phyloP scores from a whole-genome alignment of 352 stramenopile species.

The Sclerospora graminicola region DNA sequence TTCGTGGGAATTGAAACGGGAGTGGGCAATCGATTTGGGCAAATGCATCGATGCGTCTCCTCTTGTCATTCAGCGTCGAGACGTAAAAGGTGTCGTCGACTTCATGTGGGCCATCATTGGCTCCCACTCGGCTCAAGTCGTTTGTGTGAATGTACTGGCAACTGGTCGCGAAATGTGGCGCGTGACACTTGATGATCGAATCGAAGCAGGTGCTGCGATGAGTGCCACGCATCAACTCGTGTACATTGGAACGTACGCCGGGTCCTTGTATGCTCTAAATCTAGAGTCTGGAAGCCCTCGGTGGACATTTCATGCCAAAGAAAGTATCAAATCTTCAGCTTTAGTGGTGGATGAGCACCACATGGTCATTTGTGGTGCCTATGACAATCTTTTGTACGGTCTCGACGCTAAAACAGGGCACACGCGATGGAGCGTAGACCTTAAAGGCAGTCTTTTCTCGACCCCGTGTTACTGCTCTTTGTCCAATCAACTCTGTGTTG shows the following conservation, averaged over 20 bases:
- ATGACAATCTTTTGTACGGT: conserved; percentile 37
- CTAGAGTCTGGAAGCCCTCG: conserved; percentile 13
- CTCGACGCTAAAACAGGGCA: conserved; percentile 18
- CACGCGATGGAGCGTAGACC: conserved; percentile 15
- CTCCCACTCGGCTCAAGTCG: conserved; percentile 34
- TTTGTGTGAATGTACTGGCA: conserved; percentile 30
- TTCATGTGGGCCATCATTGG: conserved; percentile 30
- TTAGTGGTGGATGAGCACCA: conserved; percentile 29
- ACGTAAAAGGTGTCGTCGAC: not conserved
- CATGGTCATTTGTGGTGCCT: conserved; percentile 40
- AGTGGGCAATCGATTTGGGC: conserved; percentile 28
- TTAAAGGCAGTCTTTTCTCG: conserved; percentile 41
- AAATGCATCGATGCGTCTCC: conserved; percentile 65
- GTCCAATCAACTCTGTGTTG: conserved; percentile 21
- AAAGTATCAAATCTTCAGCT: conserved; percentile 39
- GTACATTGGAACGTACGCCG: conserved; percentile 48
- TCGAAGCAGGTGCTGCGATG: conserved; percentile 40
- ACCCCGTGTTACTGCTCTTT: conserved; percentile 21
- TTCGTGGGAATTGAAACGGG: conserved; percentile 7
- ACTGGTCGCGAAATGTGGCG: conserved; percentile 22
- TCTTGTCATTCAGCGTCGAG: conserved; percentile 23
- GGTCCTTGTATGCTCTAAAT: conserved; percentile 34
- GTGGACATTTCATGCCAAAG: conserved; percentile 29
- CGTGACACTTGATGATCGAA: conserved; percentile 36
- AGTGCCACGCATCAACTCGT: conserved; percentile 20